Evolutionary conservation across 306 rosid genomes (phyloP).

Genomic region (Glycine soja): DNA sequence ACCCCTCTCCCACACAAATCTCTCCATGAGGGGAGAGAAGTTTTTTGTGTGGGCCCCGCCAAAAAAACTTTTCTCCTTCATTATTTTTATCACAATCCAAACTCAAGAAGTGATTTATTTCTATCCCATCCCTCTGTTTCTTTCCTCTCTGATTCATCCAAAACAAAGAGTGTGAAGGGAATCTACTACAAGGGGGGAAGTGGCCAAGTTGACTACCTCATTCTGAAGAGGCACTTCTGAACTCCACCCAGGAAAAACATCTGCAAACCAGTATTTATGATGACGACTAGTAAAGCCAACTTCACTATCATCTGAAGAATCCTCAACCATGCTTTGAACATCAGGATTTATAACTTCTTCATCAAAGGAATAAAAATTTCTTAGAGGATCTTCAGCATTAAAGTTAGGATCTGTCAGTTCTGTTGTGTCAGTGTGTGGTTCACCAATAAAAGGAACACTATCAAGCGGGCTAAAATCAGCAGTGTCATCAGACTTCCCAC

Average conservation of each 20-base stretch:
- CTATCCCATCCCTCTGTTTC: background rate
- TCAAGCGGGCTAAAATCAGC: conserved; percentile 53
- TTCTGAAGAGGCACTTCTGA: conserved; percentile 52
- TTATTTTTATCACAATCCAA: background rate
- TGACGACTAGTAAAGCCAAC: conserved; percentile 51
- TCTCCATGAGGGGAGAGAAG: background rate
- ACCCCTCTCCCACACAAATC: background rate
- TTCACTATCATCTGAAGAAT: conserved; percentile 76
- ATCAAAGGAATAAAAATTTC: conserved; percentile 56
- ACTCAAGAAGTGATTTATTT: background rate
- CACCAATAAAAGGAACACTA: conserved; percentile 52
- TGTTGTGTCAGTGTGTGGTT: conserved; percentile 42
- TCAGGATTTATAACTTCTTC: conserved; percentile 57
- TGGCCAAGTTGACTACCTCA: conserved; percentile 60
- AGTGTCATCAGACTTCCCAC: conserved; percentile 53
- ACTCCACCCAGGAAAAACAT: conserved; percentile 54
- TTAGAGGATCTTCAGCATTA: conserved; percentile 54
- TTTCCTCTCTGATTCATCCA: background rate
- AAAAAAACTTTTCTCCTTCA: background rate
- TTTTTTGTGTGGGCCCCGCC: background rate
- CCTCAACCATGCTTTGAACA: conserved; percentile 63
- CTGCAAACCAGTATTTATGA: conserved; percentile 57
- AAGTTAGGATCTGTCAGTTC: conserved; percentile 54
- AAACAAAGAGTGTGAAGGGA: conserved; percentile 23
- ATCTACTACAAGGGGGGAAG: background rate